A percentile compares a stretch with the other conserved stretches of the same genome.
Conservation (phyloP, 768 basidiomycete genomes). For the Xerocomus potaroensis region DNA sequence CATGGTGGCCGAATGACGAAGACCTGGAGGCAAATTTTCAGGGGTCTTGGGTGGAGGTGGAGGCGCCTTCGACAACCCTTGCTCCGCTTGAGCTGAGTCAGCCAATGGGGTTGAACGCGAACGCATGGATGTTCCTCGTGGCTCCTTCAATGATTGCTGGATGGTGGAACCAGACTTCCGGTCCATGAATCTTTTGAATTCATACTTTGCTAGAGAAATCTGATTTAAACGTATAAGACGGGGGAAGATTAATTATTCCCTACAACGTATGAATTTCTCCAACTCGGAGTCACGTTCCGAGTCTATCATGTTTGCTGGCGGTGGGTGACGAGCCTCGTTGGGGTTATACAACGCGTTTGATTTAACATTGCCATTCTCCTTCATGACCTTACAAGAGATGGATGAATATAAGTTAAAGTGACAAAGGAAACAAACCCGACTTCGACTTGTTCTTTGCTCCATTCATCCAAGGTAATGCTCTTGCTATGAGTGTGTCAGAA, state of each 20-base stretch:
- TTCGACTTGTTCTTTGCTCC: slow-evolving; percentile 87
- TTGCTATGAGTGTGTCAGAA: slow-evolving; percentile 49
- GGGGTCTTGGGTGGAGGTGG: slow-evolving; percentile 26
- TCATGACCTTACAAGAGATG: slow-evolving; percentile 57
- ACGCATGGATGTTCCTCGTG: slow-evolving; percentile 34
- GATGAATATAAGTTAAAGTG: slow-evolving; percentile 11
- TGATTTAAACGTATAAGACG: neutral
- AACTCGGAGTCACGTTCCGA: slow-evolving; percentile 84
- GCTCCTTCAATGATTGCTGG: slow-evolving; percentile 37
- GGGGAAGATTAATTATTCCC: slow-evolving; percentile 12
- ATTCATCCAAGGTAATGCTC: slow-evolving; percentile 83
- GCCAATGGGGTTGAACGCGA: slow-evolving; percentile 15
- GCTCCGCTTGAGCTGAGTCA: slow-evolving; percentile 9
- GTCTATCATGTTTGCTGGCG: slow-evolving; percentile 75
- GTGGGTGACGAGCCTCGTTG: slow-evolving; percentile 76
- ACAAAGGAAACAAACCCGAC: slow-evolving; percentile 37
- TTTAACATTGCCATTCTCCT: slow-evolving; percentile 71
- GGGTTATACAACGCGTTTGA: slow-evolving; percentile 82
- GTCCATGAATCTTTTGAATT: slow-evolving; percentile 66
- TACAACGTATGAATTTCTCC: slow-evolving; percentile 86
- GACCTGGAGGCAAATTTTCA: slow-evolving; percentile 21
- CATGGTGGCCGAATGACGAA: slow-evolving; percentile 11
- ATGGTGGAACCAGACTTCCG: slow-evolving; percentile 34
- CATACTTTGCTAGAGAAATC: slow-evolving; percentile 64
- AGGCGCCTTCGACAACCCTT: slow-evolving; percentile 22